Evolutionary conservation across 768 basidiomycete genomes (phyloP), one percentile per base, ranked within the genome.

Genomic region (Phlegmacium glaucopus): DNA sequence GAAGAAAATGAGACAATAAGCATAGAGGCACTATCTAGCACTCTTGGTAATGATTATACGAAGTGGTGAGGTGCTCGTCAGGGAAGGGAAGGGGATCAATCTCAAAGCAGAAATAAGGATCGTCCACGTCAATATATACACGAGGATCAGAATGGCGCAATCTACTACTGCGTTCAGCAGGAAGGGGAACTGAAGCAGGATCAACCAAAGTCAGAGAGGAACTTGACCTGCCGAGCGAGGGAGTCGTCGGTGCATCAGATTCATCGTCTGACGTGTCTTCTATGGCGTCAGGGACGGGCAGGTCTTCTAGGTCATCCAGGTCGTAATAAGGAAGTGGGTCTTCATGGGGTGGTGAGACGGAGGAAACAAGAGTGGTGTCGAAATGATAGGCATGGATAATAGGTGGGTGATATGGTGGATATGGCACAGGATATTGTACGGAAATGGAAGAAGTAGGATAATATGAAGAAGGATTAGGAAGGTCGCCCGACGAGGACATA

Each of bases 231-330:
- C 76, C 73, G 39, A 79, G 55, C 35, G 78, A 83, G 40, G 83
- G 85, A 6, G 85, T 83, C 9, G 78, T 76, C 9, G 74, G 78
- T 4, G 77, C 69, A 56, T 90, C 88, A 12, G 87, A 88, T 71
- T 90, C 89, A 69, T 90, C 88, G 68, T 90, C 89, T 38, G 88
- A 90, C 30, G 77, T 79, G 65, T 90, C 88, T 63, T 90, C 87
- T 74, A 90, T 86, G 35, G 86, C 82, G 59, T 90, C 88, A 37
- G 86, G 87, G 36, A 89, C 79, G 25, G 84, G 71, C 27, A 82
- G 73, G 59, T 85, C 84, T 57, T 85, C 85, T 53, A 78, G 58
- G 66, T 86, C 82, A 66, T 85, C 79, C 52, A 67, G 54, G 56
- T 80, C 73, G 59, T 75, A 77, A 55, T 83, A 85, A 46, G 87